Conservation (phyloP, 2,329 filamentous ascomycete species). For the Colletotrichum sp. region DNA sequence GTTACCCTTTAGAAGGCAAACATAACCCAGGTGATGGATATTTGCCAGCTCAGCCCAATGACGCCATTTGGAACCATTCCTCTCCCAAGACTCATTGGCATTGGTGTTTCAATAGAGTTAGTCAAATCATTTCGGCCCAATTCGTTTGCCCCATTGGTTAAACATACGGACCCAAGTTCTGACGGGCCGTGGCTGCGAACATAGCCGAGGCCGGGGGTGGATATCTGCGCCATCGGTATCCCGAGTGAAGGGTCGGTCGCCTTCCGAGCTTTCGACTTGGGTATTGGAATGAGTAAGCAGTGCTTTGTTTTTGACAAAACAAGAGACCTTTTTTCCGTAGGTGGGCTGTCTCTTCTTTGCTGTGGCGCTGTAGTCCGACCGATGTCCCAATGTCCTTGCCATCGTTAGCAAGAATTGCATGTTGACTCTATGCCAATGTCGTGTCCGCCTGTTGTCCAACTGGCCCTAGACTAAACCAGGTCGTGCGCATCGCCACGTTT, state of each 20-base stretch:
- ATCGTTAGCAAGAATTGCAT: background rate
- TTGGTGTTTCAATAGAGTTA: background rate
- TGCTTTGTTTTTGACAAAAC: background rate
- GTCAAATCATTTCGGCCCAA: background rate
- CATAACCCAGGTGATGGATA: background rate
- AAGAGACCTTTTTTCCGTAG: background rate
- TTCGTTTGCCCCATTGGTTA: background rate
- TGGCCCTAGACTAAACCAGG: fast-evolving
- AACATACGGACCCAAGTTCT: background rate
- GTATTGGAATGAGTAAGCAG: background rate
- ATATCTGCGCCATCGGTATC: background rate
- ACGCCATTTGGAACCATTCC: background rate
- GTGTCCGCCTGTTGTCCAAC: background rate
- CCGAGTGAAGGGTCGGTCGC: background rate
- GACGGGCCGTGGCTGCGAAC: background rate
- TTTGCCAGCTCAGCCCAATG: background rate
- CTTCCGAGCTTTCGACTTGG: background rate
- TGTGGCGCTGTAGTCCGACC: background rate
- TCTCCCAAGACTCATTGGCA: background rate
- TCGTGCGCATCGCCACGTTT: background rate
- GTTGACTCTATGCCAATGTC: background rate
- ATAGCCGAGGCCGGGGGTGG: background rate
- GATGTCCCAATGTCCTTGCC: fast-evolving
- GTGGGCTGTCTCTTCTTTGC: background rate
- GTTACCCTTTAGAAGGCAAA: background rate